Conservation (phyloP, 805 yeast genomes). For the Starmerella apis region DNA sequence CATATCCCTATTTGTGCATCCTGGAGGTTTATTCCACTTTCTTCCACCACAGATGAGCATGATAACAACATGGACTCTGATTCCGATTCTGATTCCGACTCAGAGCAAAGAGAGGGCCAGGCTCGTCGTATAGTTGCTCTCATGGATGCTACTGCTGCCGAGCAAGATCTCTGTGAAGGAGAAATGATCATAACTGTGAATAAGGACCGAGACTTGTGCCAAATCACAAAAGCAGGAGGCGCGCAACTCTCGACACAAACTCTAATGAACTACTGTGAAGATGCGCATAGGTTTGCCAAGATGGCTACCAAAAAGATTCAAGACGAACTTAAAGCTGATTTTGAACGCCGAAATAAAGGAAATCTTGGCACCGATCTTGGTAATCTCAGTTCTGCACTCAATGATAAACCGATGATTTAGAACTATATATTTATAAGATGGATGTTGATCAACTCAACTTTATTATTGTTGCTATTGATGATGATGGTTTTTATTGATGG, state of each 20-base stretch:
- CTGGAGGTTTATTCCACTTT: slow-evolving; percentile 62
- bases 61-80: slow-evolving; percentile 42
- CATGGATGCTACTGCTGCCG: slow-evolving; percentile 66
- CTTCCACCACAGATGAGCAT: slow-evolving; percentile 5
- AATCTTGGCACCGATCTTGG: slow-evolving; percentile 27
- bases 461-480: too few species aligned
- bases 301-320: slow-evolving; percentile 55
- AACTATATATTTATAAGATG: background rate
- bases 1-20: slow-evolving; percentile 88
- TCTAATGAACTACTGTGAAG: slow-evolving; percentile 56
- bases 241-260: slow-evolving; percentile 63
- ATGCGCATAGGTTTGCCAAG: slow-evolving; percentile 56
- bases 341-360: slow-evolving; percentile 38
- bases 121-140: slow-evolving; percentile 16
- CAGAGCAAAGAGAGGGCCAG: slow-evolving; percentile 31
- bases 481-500: too few species aligned
- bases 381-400: slow-evolving; percentile 26
- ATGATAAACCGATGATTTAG: slow-evolving; percentile 23
- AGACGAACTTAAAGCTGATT: slow-evolving; percentile 45
- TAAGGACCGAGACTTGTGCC: slow-evolving; percentile 83
- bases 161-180: slow-evolving; percentile 69
- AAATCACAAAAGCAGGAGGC: slow-evolving; percentile 83
- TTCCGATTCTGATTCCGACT: slow-evolving; percentile 55
- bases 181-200: slow-evolving; percentile 75
- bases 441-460: background rate